Evolutionary conservation across 73 alveolate species (phyloP).

Genomic region (Paraurostyla sp.): DNA sequence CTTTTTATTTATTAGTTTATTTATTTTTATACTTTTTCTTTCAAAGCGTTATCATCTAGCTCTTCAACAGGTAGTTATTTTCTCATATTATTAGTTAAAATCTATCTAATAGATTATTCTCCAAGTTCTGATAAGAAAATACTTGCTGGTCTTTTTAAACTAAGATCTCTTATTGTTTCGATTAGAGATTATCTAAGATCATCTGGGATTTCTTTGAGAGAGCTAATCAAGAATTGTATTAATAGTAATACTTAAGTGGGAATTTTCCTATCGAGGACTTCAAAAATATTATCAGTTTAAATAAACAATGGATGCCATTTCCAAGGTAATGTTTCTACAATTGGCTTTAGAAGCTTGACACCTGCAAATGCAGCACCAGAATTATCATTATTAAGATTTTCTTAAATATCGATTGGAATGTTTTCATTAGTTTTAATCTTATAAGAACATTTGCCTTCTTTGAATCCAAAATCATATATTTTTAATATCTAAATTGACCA

Average conservation of each 20-base stretch:
- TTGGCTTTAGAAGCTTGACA: neutral
- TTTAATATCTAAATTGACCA: neutral
- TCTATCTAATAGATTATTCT: too few relatives aligned
- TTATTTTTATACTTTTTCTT: neutral
- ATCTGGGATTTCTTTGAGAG: too few relatives aligned
- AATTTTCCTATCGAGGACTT: slow-evolving; percentile 50
- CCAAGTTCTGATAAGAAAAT: too few relatives aligned
- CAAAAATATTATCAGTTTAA: slow-evolving; percentile 14
- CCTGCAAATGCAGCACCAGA: neutral
- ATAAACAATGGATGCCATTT: slow-evolving; percentile 62
- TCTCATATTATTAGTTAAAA: too few relatives aligned
- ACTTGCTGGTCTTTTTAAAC: too few relatives aligned
- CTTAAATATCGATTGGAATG: slow-evolving; percentile 12
- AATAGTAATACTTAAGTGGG: slow-evolving; percentile 25
- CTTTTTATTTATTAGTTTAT: too few relatives aligned
- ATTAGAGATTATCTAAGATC: too few relatives aligned
- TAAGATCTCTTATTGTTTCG: too few relatives aligned
- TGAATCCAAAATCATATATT: neutral
- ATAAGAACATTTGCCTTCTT: slow-evolving; percentile 28
- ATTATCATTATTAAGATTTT: neutral
- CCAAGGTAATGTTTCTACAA: neutral
- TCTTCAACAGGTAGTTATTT: too few relatives aligned
- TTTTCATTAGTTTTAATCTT: neutral
- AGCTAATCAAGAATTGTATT: neutral
- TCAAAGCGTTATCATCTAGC: neutral